A percentile compares a stretch with the other conserved stretches of the same genome.
These are phyloP conservation scores for Coemansia sp. DNA, from an alignment of 192 early-diverging fungal species.

Conservation along the genomic window DNA sequence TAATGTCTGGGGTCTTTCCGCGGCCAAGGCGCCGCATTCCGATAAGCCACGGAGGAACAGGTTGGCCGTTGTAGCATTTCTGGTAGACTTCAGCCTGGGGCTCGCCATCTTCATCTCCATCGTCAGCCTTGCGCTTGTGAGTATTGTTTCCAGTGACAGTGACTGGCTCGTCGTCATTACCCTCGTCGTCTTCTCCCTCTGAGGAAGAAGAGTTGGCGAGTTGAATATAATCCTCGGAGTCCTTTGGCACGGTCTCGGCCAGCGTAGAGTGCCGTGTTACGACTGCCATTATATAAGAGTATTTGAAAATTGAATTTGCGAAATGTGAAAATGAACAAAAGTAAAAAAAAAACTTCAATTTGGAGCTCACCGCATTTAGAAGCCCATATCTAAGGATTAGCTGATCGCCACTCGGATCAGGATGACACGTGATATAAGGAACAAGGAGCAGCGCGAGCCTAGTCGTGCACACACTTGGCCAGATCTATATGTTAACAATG, in stretches of 20 bases:
- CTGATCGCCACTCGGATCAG: too few relatives aligned
- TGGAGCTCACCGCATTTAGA: too few relatives aligned
- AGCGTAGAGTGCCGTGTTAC: neutral
- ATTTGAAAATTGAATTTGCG: neutral
- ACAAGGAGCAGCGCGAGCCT: too few relatives aligned
- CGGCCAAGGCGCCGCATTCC: slow-evolving; percentile 28
- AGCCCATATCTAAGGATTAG: too few relatives aligned
- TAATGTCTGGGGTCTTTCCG: slow-evolving; percentile 42
- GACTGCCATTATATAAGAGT: neutral
- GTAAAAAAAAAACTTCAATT: neutral
- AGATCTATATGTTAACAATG: slow-evolving; percentile 10
- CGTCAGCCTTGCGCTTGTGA: slow-evolving; percentile 12
- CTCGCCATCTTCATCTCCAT: slow-evolving; percentile 2
- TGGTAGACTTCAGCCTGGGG: slow-evolving; percentile 1
- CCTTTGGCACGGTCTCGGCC: neutral
- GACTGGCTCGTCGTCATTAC: neutral
- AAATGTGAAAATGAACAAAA: neutral
- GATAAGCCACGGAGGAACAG: slow-evolving; percentile 50
- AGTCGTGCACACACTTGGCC: neutral
- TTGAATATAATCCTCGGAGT: slow-evolving; percentile 27
- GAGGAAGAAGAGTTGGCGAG: slow-evolving; percentile 16
- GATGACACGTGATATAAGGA: too few relatives aligned
- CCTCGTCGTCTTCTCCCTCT: slow-evolving; percentile 3
- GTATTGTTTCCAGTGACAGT: neutral
- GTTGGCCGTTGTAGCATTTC: slow-evolving; percentile 45